Evolutionary conservation across 2,329 filamentous ascomycete species (phyloP).

Genomic region (Diaporthe vaccinii): DNA sequence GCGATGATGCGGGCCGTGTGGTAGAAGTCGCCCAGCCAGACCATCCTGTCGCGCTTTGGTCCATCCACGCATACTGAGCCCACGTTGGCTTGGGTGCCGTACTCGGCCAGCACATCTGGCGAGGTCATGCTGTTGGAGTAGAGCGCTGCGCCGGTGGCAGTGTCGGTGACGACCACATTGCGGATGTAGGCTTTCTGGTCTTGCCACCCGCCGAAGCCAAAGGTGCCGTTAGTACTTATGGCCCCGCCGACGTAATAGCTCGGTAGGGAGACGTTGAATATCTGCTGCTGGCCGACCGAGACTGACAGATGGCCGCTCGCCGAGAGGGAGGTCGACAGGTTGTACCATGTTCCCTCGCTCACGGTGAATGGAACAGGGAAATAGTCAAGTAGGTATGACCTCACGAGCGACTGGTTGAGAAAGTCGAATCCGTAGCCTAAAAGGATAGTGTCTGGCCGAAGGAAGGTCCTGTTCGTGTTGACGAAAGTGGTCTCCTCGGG

Average conservation of each 20-base stretch:
- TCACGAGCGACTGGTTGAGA: constrained; percentile 53
- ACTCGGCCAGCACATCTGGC: constrained; percentile 51
- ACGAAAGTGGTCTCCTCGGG: constrained; percentile 42
- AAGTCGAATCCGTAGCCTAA: constrained; percentile 52
- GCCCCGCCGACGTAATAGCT: constrained; percentile 23
- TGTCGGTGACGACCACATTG: constrained; percentile 49
- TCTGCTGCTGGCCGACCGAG: constrained; percentile 45
- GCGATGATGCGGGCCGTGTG: constrained; percentile 55
- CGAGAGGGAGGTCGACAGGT: constrained; percentile 50
- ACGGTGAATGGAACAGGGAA: constrained; percentile 48
- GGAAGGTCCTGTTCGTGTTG: constrained; percentile 52
- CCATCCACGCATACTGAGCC: constrained; percentile 56
- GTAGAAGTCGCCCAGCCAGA: constrained; percentile 59
- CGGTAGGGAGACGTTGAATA: constrained; percentile 41
- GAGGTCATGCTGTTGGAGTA: constrained; percentile 50
- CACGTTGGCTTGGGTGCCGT: constrained; percentile 51
- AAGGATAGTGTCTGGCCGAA: constrained; percentile 52
- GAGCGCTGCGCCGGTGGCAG: constrained; percentile 48
- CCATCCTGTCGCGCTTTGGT: constrained; percentile 56
- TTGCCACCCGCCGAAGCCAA: constrained; percentile 57
- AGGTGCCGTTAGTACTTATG: constrained; percentile 48
- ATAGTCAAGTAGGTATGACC: constrained; percentile 45
- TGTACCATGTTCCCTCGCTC: constrained; percentile 54
- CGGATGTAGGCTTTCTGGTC: constrained; percentile 54
- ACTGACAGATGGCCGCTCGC: constrained; percentile 47